Base-by-base conservation (phyloP, 495 filamentous ascomycete genomes). In the Ascodesmis nigricans region DNA sequence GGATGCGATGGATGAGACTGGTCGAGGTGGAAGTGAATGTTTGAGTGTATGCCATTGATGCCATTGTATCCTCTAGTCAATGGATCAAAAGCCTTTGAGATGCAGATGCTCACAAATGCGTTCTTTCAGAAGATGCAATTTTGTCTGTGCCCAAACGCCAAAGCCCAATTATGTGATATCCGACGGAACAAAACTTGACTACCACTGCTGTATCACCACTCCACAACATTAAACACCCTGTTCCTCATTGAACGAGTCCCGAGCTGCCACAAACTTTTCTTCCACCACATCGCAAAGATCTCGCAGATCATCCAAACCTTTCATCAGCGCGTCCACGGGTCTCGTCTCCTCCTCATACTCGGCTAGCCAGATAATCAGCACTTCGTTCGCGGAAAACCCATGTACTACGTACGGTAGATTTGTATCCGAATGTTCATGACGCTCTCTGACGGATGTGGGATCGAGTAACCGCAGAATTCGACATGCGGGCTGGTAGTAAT, bases 371-470 rank as follows among this genome's bases (percentile, higher is more conserved):
- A 33, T 19, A 29, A 23, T 18, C 26, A 14, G n/a, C n/a, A n/a
- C 10, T 19, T 21, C 21, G 23, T 40, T 38, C 47, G 30, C 8
- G 27, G 16, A 10, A 8, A 38, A n/a, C 15, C 15, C 14, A 21
- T 11, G 33, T 24, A 30, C 16, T 14, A 58, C 69, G 47, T 56
- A 92, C 87, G 78, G 44, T 77, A 91, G 34, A 84, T 97, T 57
- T 97, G 87, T 42, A 97, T 93, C 36, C 87, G 69, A 19, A 97
- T 56, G 52, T 93, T 90, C 87, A 97, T 92, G 57, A 90, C 83
- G 8, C 71, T 57, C 50, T 97, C 87, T 11, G 83, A 91, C 21
- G 90, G 87, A 60, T 97, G 87, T 5, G 87, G 87, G 35, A 97
- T 95, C 3, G 87, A 81, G 53, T 97, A 95, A 27, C 83, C 87